A percentile compares a stretch with the other conserved stretches of the same genome.
phyloP scores from a whole-genome alignment of 768 basidiomycete genomes.

The Lentinula guzmanii region DNA sequence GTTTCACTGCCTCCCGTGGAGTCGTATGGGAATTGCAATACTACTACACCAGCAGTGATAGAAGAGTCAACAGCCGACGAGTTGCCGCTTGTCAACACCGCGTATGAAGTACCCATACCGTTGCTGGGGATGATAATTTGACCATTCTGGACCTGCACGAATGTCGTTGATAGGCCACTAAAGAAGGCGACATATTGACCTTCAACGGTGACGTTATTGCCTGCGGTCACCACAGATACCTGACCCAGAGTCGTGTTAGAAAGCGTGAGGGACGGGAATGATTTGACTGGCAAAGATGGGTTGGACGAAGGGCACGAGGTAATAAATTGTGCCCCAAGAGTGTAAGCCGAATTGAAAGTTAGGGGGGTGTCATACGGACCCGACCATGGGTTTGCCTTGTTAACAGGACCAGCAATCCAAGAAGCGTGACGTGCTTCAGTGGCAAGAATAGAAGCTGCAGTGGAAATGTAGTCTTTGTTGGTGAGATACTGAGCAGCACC shows the following conservation, averaged over 20 bases:
- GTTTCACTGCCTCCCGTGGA: background rate
- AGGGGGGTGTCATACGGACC: conserved; percentile 39
- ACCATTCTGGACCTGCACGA: conserved; percentile 4
- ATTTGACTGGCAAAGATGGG: conserved; percentile 38
- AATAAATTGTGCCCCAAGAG: conserved; percentile 39
- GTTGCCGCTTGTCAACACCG: background rate
- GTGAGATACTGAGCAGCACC: conserved; percentile 39
- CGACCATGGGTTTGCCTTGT: conserved; percentile 46
- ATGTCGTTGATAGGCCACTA: conserved; percentile 25
- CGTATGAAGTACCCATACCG: background rate
- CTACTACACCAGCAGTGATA: background rate
- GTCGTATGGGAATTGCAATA: background rate
- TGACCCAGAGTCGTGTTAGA: conserved; percentile 22
- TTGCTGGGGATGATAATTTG: background rate
- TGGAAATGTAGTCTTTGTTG: conserved; percentile 33
- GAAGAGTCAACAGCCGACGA: background rate
- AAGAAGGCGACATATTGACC: conserved; percentile 33
- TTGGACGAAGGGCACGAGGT: conserved; percentile 41
- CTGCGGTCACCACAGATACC: conserved; percentile 18
- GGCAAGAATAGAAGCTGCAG: conserved; percentile 42
- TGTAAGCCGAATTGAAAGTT: conserved; percentile 36
- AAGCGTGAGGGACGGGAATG: conserved; percentile 37
- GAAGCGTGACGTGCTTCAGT: conserved; percentile 58
- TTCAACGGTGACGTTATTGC: conserved; percentile 6
- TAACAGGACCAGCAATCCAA: conserved; percentile 52